Evolutionary conservation across 2,329 filamentous ascomycete species (phyloP).

Genomic region (Penicillium fuscoglaucum): DNA sequence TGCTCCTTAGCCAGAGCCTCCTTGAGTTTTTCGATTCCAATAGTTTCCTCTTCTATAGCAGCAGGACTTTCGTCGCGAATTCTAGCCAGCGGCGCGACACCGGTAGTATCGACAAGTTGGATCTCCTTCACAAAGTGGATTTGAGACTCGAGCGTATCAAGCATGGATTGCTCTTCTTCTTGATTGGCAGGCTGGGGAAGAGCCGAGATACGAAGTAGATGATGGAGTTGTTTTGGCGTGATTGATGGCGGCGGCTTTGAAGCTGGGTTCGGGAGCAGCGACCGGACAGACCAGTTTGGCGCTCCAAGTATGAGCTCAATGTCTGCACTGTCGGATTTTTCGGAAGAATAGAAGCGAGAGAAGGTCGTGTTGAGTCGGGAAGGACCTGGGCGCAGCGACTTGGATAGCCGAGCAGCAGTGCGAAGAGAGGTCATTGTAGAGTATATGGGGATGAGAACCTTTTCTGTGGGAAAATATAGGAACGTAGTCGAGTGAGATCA

Average conservation of each 20-base stretch:
- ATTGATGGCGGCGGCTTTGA: slow-evolving; percentile 46
- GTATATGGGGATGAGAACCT: not conserved
- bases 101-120: slow-evolving; percentile 72
- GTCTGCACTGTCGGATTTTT: slow-evolving; percentile 23
- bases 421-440: slow-evolving; percentile 19
- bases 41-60: slow-evolving; percentile 40
- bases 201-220: slow-evolving; percentile 85
- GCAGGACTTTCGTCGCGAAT: slow-evolving; percentile 69
- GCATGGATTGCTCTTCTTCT: slow-evolving; percentile 68
- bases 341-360: slow-evolving; percentile 28
- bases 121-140: slow-evolving; percentile 88
- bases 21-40: slow-evolving; percentile 40
- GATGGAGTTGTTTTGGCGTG: slow-evolving; percentile 68
- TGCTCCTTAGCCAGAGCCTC: slow-evolving; percentile 43
- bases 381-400: slow-evolving; percentile 8
- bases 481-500: not conserved
- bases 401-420: slow-evolving; percentile 18
- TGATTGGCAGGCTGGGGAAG: slow-evolving; percentile 68
- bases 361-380: slow-evolving; percentile 5
- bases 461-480: not conserved
- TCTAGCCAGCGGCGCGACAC: slow-evolving; percentile 70
- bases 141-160: slow-evolving; percentile 74
- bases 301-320: slow-evolving; percentile 59
- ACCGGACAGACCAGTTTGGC: slow-evolving; percentile 81
- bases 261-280: slow-evolving; percentile 61